These are phyloP conservation scores for Starmera amethionina DNA, from an alignment of 805 yeast species.

Conservation along the genomic window DNA sequence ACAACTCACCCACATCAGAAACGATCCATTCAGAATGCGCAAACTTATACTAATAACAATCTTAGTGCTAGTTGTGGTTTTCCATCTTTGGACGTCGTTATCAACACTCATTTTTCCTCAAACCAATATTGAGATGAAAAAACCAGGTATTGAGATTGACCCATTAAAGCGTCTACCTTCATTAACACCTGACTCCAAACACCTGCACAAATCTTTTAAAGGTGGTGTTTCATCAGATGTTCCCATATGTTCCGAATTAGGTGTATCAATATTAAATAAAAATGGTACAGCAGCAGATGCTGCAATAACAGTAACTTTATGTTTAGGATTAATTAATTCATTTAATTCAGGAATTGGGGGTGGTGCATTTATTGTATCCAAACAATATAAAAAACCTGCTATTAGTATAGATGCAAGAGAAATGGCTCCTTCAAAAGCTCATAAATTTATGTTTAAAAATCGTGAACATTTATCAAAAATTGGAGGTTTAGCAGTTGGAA, in stretches of 20 bases:
- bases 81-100: no score
- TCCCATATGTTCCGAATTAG: slow-evolving; percentile 28
- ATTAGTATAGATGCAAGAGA: slow-evolving; percentile 80
- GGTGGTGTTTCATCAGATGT: slow-evolving; percentile 19
- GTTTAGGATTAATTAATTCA: slow-evolving; percentile 77
- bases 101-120: no score
- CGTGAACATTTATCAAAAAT: slow-evolving; percentile 42
- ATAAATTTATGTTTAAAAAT: slow-evolving; percentile 52
- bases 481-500: slow-evolving; percentile 84
- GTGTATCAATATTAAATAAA: slow-evolving; percentile 19
- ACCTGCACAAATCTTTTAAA: slow-evolving; percentile 13
- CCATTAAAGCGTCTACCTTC: slow-evolving; percentile 27
- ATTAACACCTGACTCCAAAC: slow-evolving; percentile 21
- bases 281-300: slow-evolving; percentile 89
- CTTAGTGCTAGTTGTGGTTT: no score
- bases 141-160: slow-evolving; percentile 27
- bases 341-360: slow-evolving; percentile 91
- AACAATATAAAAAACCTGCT: slow-evolving; percentile 33
- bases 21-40: no score
- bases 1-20: no score
- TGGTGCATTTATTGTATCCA: slow-evolving; percentile 65
- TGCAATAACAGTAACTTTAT: slow-evolving; percentile 77
- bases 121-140: neutral
- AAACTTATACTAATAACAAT: no score
- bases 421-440: slow-evolving; percentile 62